These are phyloP conservation scores for Skeletonema costatum DNA, from an alignment of 108 stramenopile species.

Conservation along the genomic window DNA sequence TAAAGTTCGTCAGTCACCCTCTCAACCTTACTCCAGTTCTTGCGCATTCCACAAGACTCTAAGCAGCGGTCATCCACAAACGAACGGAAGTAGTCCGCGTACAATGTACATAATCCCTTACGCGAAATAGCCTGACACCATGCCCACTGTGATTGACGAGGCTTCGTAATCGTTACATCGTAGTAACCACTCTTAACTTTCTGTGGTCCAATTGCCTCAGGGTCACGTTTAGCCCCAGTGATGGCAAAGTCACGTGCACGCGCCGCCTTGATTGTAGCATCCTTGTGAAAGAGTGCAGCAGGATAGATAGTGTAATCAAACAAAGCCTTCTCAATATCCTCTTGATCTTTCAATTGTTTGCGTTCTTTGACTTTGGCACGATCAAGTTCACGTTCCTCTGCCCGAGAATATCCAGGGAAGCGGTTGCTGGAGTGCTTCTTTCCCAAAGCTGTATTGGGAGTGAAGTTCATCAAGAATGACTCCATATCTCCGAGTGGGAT, in stretches of 20 bases:
- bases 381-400: slow-evolving; percentile 69
- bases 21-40: slow-evolving; percentile 59
- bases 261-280: slow-evolving; percentile 86
- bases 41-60: slow-evolving; percentile 85
- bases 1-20: slow-evolving; percentile 40
- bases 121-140: slow-evolving; percentile 90
- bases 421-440: slow-evolving; percentile 80
- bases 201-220: slow-evolving; percentile 67
- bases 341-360: slow-evolving; percentile 87
- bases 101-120: slow-evolving; percentile 79
- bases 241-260: slow-evolving; percentile 71
- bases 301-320: slow-evolving; percentile 91
- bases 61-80: slow-evolving; percentile 68
- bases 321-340: slow-evolving; percentile 87
- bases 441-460: slow-evolving; percentile 87
- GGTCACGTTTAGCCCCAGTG: slow-evolving; percentile 49
- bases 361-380: slow-evolving; percentile 76
- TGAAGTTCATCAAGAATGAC: slow-evolving; percentile 84
- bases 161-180: slow-evolving; percentile 89
- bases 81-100: slow-evolving; percentile 82
- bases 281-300: slow-evolving; percentile 85
- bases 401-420: slow-evolving; percentile 78
- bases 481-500: slow-evolving; percentile 86
- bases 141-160: slow-evolving; percentile 63
- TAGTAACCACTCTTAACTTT: slow-evolving; percentile 82